Evolutionary conservation across 140 eudicot genomes (phyloP), one percentile per base, ranked within the genome.

Genomic region (Flaveria floridana): DNA sequence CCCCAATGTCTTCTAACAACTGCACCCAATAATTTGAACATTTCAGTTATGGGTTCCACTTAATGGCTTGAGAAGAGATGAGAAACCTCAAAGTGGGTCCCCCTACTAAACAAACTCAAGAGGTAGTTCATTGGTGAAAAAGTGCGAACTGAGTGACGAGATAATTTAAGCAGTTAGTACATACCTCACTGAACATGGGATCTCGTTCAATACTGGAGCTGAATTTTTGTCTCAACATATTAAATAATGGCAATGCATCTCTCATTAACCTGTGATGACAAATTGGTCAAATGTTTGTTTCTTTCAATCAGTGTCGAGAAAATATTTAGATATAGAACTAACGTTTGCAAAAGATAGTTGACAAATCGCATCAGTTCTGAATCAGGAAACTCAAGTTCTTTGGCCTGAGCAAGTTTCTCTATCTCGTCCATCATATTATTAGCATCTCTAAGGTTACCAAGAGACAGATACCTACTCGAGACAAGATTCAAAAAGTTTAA

Each of bases 241-340:
- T 90, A 67, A 94, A 94, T 75, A 94, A 83, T 10, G 99, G 97
- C 85, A 94, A 79, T 71, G 97, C 97, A 76, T 94, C 99, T 82
- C 99, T 88, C 89, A 83, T 79, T 85, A 94, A 79, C 87, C 99
- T 94, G 89, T 82, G 42, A 69, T 75, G 11, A 57, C 13, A 72
- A 42, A n/a, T 46, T 4, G 26, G 25, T 63, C n/a, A 70, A 7
- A 70, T 30, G 25, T 70, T 64, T 62, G 23, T 47, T 47, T 62
- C 48, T 71, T 67, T 76, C 30, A 9, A 34, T 20, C 19, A 62
- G 37, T 11, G 42, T 74, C 23, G 2, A 9, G 7, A 56, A 46
- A 46, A 48, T 5, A 26, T 23, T 11, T 67, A 7, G 53, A 21
- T 7, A 57, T 21, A 50, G n/a, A 75, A 88, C 93, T 86, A 79